Percentiles rank a stretch among this genome's conserved stretches.
Conservation (phyloP, 2,329 filamentous ascomycete species). For the Albophoma yamanashiensis region DNA sequence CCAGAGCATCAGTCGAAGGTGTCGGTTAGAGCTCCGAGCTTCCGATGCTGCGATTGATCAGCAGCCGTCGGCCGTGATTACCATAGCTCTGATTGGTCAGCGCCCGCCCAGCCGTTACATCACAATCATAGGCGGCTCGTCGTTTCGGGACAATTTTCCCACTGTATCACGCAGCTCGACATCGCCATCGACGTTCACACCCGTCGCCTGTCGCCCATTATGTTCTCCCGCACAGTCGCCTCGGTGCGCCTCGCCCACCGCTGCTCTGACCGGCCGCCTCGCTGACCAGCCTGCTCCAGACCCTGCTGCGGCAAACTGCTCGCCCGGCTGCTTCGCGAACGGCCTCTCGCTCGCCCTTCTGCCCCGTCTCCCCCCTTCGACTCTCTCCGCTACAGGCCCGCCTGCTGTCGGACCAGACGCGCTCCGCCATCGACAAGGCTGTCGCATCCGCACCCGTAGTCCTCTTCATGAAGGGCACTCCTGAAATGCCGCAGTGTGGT, state of each 20-base stretch:
- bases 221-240: constrained; percentile 14
- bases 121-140: background rate
- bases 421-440: constrained; percentile 79
- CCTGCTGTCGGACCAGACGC: constrained; percentile 70
- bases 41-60: background rate
- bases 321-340: constrained; percentile 19
- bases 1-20: background rate
- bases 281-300: constrained; percentile 11
- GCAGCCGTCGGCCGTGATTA: background rate
- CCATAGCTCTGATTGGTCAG: constrained; percentile 1
- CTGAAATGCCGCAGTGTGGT: constrained; percentile 89
- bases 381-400: constrained; percentile 38
- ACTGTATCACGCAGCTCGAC: background rate
- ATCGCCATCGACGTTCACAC: background rate
- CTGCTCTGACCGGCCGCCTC: background rate
- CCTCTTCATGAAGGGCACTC: constrained; percentile 98
- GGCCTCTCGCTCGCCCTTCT: constrained; percentile 8
- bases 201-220: constrained; percentile 1
- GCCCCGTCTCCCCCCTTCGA: constrained; percentile 7
- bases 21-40: background rate
- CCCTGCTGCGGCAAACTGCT: constrained; percentile 24
- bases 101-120: background rate
- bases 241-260: constrained; percentile 7
- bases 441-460: constrained; percentile 83
- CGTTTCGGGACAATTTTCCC: background rate